Base-by-base conservation (phyloP, 495 filamentous ascomycete genomes). In the Neurospora sp. region DNA sequence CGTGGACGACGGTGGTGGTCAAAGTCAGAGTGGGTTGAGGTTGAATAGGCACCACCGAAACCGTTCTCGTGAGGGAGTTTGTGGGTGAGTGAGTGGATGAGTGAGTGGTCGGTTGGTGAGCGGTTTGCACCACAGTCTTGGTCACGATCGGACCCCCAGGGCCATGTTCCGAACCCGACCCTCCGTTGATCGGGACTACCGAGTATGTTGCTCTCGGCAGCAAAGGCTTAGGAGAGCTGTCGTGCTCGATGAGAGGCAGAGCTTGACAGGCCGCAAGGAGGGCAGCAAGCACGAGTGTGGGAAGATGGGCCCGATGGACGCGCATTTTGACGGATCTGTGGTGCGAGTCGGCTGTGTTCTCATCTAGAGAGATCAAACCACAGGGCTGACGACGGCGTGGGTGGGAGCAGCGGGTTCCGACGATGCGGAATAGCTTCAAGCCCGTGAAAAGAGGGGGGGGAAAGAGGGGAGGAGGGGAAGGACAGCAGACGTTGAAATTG, bases 171-270 rank as follows among this genome's bases (percentile, higher is more conserved):
- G 70, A 18, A n/a, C 77, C 74, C 23, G 77, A 71, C 9, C 76
- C 79, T 37, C 79, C 79, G 60, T 78, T 70, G 66, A 80, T 80
- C 5, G 78, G 78, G 14, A 80, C 79, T 0, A 79, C 78, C 39
- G 78, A 76, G 49, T 79, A 79, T 20, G 78, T 80, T 31, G 78
- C 76, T 44, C 78, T 78, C 35, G 77, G 76, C 42, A 72, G 76
- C 23, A 78, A 66, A 12, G 27, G 70, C 10, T 54, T 39, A 4
- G 69, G 42, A 31, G 27, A 66, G 11, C 8, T 23, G 23, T 40
- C 44, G 42, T 14, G 75, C 16, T 78, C 78, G 39, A 73, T 70
- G 23, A 77, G 35, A 1, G 76, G 79, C 27, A 78, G 41, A 11
- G 72, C 70, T 7, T 71, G 31, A 46, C 71, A 77, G 69, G 73